Percentiles rank a stretch among this genome's conserved stretches.
Conservation (phyloP, 2,329 filamentous ascomycete species). For the Nemania sp. region DNA sequence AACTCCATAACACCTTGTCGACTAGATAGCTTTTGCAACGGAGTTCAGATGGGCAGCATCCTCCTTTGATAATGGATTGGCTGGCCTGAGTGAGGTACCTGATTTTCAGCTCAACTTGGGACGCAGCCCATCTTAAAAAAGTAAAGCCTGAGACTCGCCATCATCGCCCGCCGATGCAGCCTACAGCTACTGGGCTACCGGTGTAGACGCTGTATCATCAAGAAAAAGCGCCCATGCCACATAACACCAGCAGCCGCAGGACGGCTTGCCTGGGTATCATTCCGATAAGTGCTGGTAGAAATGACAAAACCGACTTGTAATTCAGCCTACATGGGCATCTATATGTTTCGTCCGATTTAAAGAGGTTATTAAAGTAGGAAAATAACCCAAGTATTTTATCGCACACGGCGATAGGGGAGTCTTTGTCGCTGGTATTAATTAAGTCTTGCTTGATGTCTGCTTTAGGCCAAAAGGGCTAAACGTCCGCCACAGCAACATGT, state of each 20-base stretch:
- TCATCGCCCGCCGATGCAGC: not conserved
- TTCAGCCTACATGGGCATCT: not conserved
- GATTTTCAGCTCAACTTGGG: constrained; percentile 4
- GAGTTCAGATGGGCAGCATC: no score
- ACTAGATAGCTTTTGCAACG: no score
- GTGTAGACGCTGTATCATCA: not conserved
- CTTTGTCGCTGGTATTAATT: no score
- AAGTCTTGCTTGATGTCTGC: no score
- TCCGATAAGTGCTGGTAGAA: not conserved
- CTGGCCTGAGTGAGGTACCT: no score
- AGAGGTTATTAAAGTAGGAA: not conserved
- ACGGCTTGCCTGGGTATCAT: no score
- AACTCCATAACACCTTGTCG: no score
- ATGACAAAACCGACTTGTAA: not conserved
- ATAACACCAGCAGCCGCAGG: no score
- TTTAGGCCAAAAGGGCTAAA: constrained; percentile 51
- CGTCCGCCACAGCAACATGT: constrained; percentile 60
- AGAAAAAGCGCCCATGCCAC: not conserved
- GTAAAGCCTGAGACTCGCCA: not conserved
- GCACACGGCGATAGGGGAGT: not conserved
- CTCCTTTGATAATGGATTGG: no score
- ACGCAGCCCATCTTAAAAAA: not conserved
- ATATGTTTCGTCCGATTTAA: not conserved
- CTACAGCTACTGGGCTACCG: not conserved
- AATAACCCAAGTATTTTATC: not conserved